Conservation (phyloP, 2,329 filamentous ascomycete species). For the Amylocarpus encephaloides region DNA sequence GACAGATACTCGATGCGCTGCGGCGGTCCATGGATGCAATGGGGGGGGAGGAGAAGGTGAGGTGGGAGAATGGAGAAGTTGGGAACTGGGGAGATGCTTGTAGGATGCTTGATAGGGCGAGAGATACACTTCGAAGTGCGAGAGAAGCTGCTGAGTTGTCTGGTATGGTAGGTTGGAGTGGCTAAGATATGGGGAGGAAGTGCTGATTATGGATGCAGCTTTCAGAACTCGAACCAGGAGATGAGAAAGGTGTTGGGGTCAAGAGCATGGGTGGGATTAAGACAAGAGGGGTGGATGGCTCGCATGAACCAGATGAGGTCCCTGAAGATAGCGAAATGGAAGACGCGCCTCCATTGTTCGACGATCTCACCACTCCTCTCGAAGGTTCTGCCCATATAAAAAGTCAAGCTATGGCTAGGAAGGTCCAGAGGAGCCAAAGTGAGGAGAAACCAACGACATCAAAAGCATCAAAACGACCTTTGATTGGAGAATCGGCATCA, state of each 20-base stretch:
- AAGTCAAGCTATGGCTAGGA: background rate
- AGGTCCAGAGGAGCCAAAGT: background rate
- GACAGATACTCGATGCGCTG: slow-evolving; percentile 20
- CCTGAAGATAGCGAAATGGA: slow-evolving; percentile 17
- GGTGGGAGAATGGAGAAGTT: slow-evolving; percentile 15
- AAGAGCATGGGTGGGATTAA: slow-evolving; percentile 8
- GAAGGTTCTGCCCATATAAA: background rate
- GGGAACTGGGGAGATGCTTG: slow-evolving; percentile 25
- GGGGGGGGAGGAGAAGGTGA: slow-evolving; percentile 7
- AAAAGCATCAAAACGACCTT: too few relatives aligned
- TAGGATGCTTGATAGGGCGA: slow-evolving; percentile 21
- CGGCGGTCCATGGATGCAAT: slow-evolving; percentile 1
- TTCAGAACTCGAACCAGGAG: slow-evolving; percentile 10
- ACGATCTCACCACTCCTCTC: slow-evolving; percentile 1
- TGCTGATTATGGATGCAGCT: slow-evolving; percentile 16
- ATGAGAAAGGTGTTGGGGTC: slow-evolving; percentile 22
- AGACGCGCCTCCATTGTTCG: slow-evolving; percentile 6
- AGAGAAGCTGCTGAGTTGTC: slow-evolving; percentile 11
- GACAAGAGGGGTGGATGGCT: background rate
- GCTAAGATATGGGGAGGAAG: background rate
- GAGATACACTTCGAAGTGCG: slow-evolving; percentile 16
- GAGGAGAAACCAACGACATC: too few relatives aligned
- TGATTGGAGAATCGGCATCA: slow-evolving; percentile 32
- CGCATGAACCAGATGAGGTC: background rate
- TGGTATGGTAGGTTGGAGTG: slow-evolving; percentile 21